A percentile compares a stretch with the other conserved stretches of the same genome.
Evolutionary conservation across 805 yeast genomes (phyloP).

Genomic region (Pichia phayaonensis): DNA sequence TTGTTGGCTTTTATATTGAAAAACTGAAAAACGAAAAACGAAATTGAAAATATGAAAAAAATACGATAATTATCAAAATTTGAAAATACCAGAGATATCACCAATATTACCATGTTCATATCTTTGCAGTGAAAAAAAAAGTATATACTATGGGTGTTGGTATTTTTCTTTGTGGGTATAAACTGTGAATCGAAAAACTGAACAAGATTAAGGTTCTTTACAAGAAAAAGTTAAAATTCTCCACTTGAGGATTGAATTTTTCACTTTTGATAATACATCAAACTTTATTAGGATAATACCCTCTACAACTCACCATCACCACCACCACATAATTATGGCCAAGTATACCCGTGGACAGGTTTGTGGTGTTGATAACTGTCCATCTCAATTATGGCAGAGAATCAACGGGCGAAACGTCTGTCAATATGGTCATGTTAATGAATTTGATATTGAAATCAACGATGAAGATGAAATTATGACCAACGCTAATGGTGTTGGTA

Average conservation of each 20-base stretch:
- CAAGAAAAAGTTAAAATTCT: not conserved
- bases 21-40: not conserved
- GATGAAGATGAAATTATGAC: conserved; percentile 67
- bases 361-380: conserved; percentile 89
- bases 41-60: not conserved
- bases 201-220: no score
- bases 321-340: conserved; percentile 8
- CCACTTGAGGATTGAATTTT: not conserved
- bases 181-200: no score
- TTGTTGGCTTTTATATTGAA: not conserved
- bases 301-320: not conserved
- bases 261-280: not conserved
- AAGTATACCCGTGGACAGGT: conserved; percentile 55
- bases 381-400: conserved; percentile 63
- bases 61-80: not conserved
- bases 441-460: conserved; percentile 68
- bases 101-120: not conserved
- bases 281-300: no score
- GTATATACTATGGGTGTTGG: no score
- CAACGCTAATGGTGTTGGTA: conserved; percentile 46
- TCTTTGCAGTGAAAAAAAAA: not conserved
- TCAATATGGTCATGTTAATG: conserved; percentile 84
- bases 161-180: no score
- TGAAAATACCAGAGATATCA: not conserved
- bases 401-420: conserved; percentile 78